phyloP scores from a whole-genome alignment of 1,284 basidiomycete species.

The Sanghuangporus weigelae region DNA sequence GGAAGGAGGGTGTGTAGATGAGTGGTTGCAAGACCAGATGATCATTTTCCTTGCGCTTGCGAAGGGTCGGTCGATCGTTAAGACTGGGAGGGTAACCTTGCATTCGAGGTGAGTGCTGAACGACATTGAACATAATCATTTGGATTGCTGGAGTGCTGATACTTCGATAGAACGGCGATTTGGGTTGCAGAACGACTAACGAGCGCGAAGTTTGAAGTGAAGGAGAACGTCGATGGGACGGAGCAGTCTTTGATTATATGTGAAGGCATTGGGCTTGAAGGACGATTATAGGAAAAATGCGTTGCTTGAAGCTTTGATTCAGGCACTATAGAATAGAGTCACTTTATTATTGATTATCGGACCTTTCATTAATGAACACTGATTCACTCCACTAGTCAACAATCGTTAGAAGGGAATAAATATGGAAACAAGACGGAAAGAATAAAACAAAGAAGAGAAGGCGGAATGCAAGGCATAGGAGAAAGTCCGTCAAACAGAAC shows the following conservation, averaged over 20 bases:
- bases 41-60: slow-evolving; percentile 71
- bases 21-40: slow-evolving; percentile 64
- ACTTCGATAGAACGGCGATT: slow-evolving; percentile 54
- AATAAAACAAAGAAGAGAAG: not conserved
- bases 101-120: slow-evolving; percentile 52
- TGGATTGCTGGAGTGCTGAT: slow-evolving; percentile 1
- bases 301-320: not conserved
- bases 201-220: slow-evolving; percentile 51
- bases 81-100: slow-evolving; percentile 49
- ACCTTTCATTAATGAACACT: not conserved
- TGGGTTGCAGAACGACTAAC: slow-evolving; percentile 64
- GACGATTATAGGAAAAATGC: slow-evolving; percentile 3
- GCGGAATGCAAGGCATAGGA: not conserved
- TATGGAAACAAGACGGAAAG: not conserved
- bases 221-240: slow-evolving; percentile 30
- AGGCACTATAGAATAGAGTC: not conserved
- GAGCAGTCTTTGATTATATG: slow-evolving; percentile 43
- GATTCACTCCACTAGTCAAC: not conserved
- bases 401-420: not conserved
- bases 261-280: slow-evolving; percentile 39
- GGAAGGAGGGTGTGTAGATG: slow-evolving; percentile 64
- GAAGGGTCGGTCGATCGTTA: slow-evolving; percentile 51
- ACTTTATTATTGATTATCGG: not conserved
- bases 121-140: not conserved
- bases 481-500: too few relatives aligned